These are phyloP conservation scores for Eugenia klotzschiana DNA, from an alignment of 441 rosid genomes.

Conservation along the genomic window DNA sequence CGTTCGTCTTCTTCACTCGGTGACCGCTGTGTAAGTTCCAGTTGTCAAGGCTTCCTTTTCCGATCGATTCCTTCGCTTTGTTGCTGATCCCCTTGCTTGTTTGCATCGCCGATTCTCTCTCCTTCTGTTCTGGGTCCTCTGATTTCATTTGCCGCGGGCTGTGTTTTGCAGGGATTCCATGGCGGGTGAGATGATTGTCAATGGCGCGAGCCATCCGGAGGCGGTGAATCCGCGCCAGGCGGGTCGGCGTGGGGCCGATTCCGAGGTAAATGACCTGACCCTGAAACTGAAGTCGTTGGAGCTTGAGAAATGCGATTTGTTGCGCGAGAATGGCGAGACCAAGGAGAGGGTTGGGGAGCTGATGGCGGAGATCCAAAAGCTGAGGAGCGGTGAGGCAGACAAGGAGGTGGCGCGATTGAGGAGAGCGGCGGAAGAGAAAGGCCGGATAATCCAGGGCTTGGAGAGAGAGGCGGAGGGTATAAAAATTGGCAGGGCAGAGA, in stretches of 20 bases:
- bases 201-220: neutral
- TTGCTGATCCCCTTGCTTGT: neutral
- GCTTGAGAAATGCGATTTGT: conserved; percentile 27
- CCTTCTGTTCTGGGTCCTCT: neutral
- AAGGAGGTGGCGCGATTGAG: conserved; percentile 30
- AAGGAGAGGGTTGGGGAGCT: conserved; percentile 22
- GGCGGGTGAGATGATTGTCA: neutral
- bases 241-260: neutral
- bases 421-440: conserved; percentile 29
- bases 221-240: neutral
- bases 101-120: neutral
- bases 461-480: conserved; percentile 35
- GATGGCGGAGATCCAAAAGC: conserved; percentile 19
- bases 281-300: conserved; percentile 31
- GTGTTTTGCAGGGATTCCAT: neutral
- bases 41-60: neutral
- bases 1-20: neutral
- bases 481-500: conserved; percentile 39
- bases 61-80: neutral
- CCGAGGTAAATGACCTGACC: conserved; percentile 16
- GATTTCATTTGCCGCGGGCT: neutral
- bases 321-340: conserved; percentile 19
- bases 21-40: neutral
- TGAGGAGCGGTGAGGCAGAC: conserved; percentile 22
- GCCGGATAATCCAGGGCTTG: conserved; percentile 18